A percentile compares a stretch with the other conserved stretches of the same genome.
phyloP scores from a whole-genome alignment of 768 basidiomycete genomes.

The Scleroderma citrinum region DNA sequence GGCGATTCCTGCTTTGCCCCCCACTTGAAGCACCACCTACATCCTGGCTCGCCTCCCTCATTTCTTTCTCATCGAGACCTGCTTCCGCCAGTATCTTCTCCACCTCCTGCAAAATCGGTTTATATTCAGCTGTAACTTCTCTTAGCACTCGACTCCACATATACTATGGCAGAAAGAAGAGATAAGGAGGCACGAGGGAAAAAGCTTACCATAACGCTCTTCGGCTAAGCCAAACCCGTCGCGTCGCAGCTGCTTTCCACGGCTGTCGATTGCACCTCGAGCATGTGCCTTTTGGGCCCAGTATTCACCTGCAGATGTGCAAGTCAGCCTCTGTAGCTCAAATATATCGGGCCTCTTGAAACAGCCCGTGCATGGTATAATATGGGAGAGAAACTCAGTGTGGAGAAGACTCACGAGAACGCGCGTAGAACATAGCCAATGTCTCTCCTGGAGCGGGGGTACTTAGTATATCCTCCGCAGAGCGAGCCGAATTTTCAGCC shows the following conservation, averaged over 20 bases:
- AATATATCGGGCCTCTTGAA: not conserved
- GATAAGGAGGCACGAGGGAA: conserved; percentile 1
- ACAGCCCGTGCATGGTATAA: not conserved
- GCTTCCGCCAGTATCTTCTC: conserved; percentile 81
- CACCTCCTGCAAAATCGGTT: conserved; percentile 76
- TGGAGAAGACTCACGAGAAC: conserved; percentile 51
- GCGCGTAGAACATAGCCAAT: conserved; percentile 74
- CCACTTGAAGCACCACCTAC: conserved; percentile 34
- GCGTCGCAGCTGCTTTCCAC: conserved; percentile 72
- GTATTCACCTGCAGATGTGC: conserved; percentile 50
- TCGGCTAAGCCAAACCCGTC: conserved; percentile 76
- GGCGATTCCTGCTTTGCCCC: conserved; percentile 50
- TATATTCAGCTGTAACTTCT: conserved; percentile 56
- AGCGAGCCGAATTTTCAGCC: conserved; percentile 45
- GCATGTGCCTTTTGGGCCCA: conserved; percentile 72
- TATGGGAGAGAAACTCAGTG: not conserved
- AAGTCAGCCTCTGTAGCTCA: not conserved
- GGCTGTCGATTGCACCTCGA: conserved; percentile 42
- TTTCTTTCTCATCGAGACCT: conserved; percentile 79
- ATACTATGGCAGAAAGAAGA: conserved; percentile 1
- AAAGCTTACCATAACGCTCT: conserved; percentile 66
- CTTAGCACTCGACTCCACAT: not conserved
- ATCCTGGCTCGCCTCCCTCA: conserved; percentile 45
- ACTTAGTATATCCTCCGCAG: conserved; percentile 65
- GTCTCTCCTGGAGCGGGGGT: conserved; percentile 85